phyloP scores from a whole-genome alignment of 306 rosid genomes.

The Sicyos baderoa region DNA sequence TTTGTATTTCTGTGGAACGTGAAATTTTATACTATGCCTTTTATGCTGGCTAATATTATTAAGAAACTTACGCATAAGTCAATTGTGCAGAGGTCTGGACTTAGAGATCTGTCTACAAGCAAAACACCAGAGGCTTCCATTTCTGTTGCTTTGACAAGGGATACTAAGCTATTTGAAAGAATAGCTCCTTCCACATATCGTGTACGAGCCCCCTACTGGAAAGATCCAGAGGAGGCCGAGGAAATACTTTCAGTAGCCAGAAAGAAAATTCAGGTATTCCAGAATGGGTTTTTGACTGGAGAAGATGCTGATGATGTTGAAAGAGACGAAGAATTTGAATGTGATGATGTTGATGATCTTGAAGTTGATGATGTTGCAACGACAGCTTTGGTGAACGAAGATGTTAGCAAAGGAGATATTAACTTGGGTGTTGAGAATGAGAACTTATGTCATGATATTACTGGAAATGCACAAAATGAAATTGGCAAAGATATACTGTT shows the following conservation, averaged over 20 bases:
- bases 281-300: slow-evolving; percentile 77
- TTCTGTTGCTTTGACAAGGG: slow-evolving; percentile 98
- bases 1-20: neutral
- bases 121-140: slow-evolving; percentile 99
- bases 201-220: slow-evolving; percentile 76
- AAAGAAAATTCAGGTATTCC: slow-evolving; percentile 90
- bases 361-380: slow-evolving; percentile 73
- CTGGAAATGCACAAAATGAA: slow-evolving; percentile 40
- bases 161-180: slow-evolving; percentile 93
- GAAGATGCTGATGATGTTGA: slow-evolving; percentile 89
- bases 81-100: slow-evolving; percentile 79
- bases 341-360: slow-evolving; percentile 94
- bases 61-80: neutral
- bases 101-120: slow-evolving; percentile 94
- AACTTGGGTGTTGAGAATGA: slow-evolving; percentile 51
- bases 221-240: slow-evolving; percentile 89
- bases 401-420: slow-evolving; percentile 38
- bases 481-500: slow-evolving; percentile 42
- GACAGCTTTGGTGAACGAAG: slow-evolving; percentile 42
- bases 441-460: slow-evolving; percentile 33
- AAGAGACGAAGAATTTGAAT: slow-evolving; percentile 88
- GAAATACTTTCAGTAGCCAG: slow-evolving; percentile 81
- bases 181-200: slow-evolving; percentile 98
- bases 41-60: slow-evolving; percentile 14
- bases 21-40: slow-evolving; percentile 10